Base-by-base conservation (phyloP, 257 asterid species). In the Petunia secreta region DNA sequence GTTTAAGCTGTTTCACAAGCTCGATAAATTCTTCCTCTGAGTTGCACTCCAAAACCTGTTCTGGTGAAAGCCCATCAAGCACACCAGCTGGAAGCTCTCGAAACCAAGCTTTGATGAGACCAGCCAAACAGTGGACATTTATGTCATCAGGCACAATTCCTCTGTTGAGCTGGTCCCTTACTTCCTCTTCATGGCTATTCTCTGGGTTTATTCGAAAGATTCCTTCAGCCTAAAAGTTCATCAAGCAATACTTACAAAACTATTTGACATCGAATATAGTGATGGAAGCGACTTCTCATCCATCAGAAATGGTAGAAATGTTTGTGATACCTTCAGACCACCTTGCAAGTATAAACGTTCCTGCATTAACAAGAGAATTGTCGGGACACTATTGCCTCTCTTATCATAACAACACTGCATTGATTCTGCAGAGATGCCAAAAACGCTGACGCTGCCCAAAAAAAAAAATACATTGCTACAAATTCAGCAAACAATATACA, bases 171-270 rank as follows among this genome's bases (percentile, higher is more conserved):
- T 90, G 94, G 84, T 88, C 92, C 89, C 99, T 84, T 3, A 96
- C 94, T 80, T 89, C 92, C 68, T 91, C 94, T 88, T 94, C 98
- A 76, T 94, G 86, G 84, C 97, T 87, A 64, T 96, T 96, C 87
- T 96, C 99, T 8, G 99, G 98, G 78, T 96, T 96, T 84, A 96
- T 96, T 52, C 99, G 92, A 62, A 96, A 96, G 63, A 96, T 91
- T 25, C 99, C 99, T 85, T 96, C 99, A 1, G 98, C 97, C 99
- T 96, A 79, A 77, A 86, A 46, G 44, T 46, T 3, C 57, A 83
- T 81, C 75, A 11, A 59, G 13, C 79, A 37, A 81, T 8, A 60
- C 41, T 50, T 34, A 59, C 66, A 82, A 59, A 15, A 15, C 65
- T 53, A 43, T 80, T 3, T 63, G 13, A 58, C 41, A 58, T 34